Base-by-base conservation (phyloP, 495 filamentous ascomycete genomes). In the Pseudevernia furfuracea region DNA sequence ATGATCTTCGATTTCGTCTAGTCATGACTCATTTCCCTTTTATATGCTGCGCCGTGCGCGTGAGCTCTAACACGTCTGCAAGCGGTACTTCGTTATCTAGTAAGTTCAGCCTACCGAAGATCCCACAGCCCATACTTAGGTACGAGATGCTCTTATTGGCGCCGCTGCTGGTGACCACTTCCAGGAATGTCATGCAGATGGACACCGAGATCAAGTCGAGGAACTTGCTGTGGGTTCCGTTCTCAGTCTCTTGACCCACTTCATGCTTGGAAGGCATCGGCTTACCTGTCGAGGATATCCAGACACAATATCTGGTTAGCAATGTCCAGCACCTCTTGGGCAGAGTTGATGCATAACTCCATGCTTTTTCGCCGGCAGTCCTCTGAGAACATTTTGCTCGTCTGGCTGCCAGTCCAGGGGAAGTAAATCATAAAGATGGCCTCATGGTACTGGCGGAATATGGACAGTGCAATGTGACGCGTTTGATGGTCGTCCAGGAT, bases 381-480 rank as follows among this genome's bases (percentile, higher is more conserved):
- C 17, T 59, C 37, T 37, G 58, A 44, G 38, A 59, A 4, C 37
- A 37, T 9, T 44, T n/a, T 37, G 25, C 25, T 32, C 15, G 34
- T 4, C 6, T n/a, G 56, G 17, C 19, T 30, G 23, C 37, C 58
- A 4, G n/a, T 19, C 58, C 58, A 59, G 23, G 58, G 58, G 34
- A 44, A 59, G 34, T 17, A 59, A 21, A 44, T 59, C 58, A 59
- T 59, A 3, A 59, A 59, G 37, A 59, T 19, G 37, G 58, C 58
- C 10, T 59, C 58, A n/a, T 59, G 58, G 38, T 59, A 59, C 58
- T 59, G 58, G 58, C 58, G 58, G 38, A 59, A 59, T 3, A 59
- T 59, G 17, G 58, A 59, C 15, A 43, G 58, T 12, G 32, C 10
- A 44, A 59, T 9, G 6, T 59, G 19, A 11, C 58, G 58, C 37